Conservation (phyloP, 2,329 filamentous ascomycete species). For the Cryphonectria carpinicola region DNA sequence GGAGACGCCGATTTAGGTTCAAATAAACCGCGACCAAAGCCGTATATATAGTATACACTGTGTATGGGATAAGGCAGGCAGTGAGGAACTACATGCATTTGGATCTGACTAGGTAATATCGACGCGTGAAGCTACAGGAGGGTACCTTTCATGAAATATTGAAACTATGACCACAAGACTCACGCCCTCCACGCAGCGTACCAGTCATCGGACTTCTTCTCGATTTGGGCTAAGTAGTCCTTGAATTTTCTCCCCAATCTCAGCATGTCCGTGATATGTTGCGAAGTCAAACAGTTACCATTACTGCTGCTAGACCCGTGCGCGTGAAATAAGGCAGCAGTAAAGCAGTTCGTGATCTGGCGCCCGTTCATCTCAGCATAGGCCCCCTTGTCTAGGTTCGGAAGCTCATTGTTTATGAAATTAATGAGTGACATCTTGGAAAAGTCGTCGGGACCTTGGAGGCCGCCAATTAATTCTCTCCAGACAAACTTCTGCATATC, state of each 20-base stretch:
- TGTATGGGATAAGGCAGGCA: not conserved
- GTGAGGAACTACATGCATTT: not conserved
- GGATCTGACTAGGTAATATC: not conserved
- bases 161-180: too few species aligned
- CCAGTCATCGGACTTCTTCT: too few species aligned
- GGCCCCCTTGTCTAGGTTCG: not conserved
- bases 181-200: too few species aligned
- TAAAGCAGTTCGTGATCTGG: not conserved
- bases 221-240: not conserved
- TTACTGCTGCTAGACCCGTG: not conserved
- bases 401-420: not conserved
- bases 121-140: too few species aligned
- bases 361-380: not conserved
- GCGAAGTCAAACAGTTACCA: not conserved
- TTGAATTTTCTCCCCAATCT: not conserved
- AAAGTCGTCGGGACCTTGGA: not conserved
- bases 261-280: not conserved
- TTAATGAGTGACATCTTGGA: not conserved
- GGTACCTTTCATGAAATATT: too few species aligned
- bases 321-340: not conserved
- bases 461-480: fast-evolving
- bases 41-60: not conserved
- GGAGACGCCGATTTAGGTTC: not conserved
- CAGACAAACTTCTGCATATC: not conserved
- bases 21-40: not conserved